Base-by-base conservation (phyloP, 192 early-diverging fungal genomes). In the Linnemannia zychae region DNA sequence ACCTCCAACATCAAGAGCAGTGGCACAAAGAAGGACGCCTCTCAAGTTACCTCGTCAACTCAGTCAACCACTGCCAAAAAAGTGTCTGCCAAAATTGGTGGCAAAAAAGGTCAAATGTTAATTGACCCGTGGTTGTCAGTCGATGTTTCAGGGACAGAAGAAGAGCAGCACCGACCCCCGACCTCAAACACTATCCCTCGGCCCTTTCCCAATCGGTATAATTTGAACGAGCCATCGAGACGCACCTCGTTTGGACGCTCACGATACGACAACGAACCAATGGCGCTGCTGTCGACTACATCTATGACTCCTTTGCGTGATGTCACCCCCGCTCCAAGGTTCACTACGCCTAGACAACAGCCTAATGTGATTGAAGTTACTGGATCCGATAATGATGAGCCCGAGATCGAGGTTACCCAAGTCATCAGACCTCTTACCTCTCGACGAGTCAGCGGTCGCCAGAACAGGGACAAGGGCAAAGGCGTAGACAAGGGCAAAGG, bases 61-160 rank as follows among this genome's bases (percentile, higher is more conserved):
- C 57, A 31, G 57, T 63, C 34, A 36, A 20, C 36, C 0, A 36
- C 18, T 13, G 33, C 36, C 31, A 77, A 49, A 34, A 5, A 34
- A 24, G 22, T 6, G 24, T 11, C n/a, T 2, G 16, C 9, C 47
- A 76, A 74, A 72, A 77, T 77, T 84, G 76, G 81, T 84, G 81
- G 81, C 81, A 78, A 84, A 50, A 18, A 31, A 2, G 72, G 75
- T 78, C 81, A 84, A 84, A 15, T 78, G 24, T 33, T 60, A 37
- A 67, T 73, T 22, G 81, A 84, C 52, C 72, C 81, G 4, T 84
- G 81, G 81, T 71, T 84, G 13, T 84, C 81, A 18, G 68, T 28
- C 24, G 75, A 77, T 7, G 37, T 46, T 34, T 28, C 44, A 20
- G 52, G 31, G 0, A 17, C 38, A 22, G 67, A 65, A 34, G 49